Evolutionary conservation across 345 rosid genomes (phyloP).

Genomic region (Arabidopsis arenosa): DNA sequence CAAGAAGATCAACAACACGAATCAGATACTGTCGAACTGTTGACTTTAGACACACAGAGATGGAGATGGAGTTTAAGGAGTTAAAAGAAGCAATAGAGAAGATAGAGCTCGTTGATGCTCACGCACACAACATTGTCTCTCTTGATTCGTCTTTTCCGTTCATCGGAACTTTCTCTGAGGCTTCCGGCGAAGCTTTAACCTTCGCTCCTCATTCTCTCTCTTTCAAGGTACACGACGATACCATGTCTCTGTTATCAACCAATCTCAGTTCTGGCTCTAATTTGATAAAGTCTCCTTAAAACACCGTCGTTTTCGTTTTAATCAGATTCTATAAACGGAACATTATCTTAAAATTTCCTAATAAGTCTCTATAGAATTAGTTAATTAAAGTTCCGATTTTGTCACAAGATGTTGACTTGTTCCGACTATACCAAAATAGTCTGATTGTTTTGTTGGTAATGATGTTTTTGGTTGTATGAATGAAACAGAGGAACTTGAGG

Average conservation of each 20-base stretch:
- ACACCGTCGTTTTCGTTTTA: neutral
- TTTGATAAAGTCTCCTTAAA: too few relatives aligned
- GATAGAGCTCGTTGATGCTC: constrained; percentile 70
- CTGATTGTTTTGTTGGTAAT: neutral
- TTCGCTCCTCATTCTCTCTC: constrained; percentile 73
- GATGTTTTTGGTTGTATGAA: neutral
- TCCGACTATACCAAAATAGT: too few relatives aligned
- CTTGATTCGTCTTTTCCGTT: constrained; percentile 78
- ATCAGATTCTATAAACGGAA: neutral
- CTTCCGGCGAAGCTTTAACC: constrained; percentile 74
- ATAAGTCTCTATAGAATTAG: neutral
- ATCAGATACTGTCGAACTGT: neutral
- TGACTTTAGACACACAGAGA: neutral
- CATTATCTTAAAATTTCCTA: neutral
- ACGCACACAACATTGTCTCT: constrained; percentile 81
- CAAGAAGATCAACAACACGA: neutral
- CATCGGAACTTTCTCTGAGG: constrained; percentile 72
- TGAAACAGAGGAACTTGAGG: constrained; percentile 75
- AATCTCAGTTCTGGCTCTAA: neutral
- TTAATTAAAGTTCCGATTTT: too few relatives aligned
- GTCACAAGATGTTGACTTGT: neutral
- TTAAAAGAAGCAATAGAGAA: constrained; percentile 64
- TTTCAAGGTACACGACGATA: constrained; percentile 60
- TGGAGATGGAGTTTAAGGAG: constrained; percentile 59
- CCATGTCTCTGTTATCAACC: neutral